A percentile compares a stretch with the other conserved stretches of the same genome.
phyloP scores from a whole-genome alignment of 805 yeast genomes.

The Zygoascus bituminiphila region DNA sequence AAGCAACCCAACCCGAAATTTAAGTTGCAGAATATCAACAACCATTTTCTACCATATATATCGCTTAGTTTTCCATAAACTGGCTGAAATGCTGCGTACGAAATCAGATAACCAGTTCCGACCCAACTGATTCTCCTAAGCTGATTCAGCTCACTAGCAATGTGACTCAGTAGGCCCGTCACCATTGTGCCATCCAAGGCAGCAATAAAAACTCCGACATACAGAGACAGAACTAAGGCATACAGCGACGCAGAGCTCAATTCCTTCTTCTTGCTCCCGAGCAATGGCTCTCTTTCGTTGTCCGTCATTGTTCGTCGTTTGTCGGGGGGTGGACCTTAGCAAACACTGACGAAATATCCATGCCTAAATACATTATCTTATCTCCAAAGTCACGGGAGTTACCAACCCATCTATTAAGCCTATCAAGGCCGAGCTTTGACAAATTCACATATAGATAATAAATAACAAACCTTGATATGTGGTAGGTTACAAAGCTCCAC shows the following conservation, averaged over 20 bases:
- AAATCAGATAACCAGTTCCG: slow-evolving; percentile 60
- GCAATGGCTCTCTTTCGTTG: slow-evolving; percentile 1
- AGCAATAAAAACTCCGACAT: slow-evolving; percentile 36
- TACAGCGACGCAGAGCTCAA: not conserved
- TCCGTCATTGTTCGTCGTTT: not conserved
- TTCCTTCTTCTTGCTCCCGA: not conserved
- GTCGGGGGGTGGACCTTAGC: too few relatives aligned
- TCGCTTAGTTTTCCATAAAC: slow-evolving; percentile 65
- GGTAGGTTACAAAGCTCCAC: not conserved
- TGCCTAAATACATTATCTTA: not conserved
- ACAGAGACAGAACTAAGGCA: slow-evolving; percentile 17
- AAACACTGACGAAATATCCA: not conserved
- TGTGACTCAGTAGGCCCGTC: slow-evolving; percentile 48
- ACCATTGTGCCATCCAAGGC: slow-evolving; percentile 56
- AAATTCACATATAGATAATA: not conserved
- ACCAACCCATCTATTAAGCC: too few relatives aligned
- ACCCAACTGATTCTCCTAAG: slow-evolving; percentile 54
- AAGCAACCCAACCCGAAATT: slow-evolving; percentile 41
- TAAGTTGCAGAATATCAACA: slow-evolving; percentile 35
- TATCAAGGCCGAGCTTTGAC: not conserved
- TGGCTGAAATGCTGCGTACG: slow-evolving; percentile 69
- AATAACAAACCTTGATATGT: not conserved
- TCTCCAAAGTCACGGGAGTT: too few relatives aligned
- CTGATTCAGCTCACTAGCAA: slow-evolving; percentile 51
- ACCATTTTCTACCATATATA: slow-evolving; percentile 36